Base-by-base conservation (phyloP, 2,329 filamentous ascomycete genomes). In the Chaetomium olivaceum region DNA sequence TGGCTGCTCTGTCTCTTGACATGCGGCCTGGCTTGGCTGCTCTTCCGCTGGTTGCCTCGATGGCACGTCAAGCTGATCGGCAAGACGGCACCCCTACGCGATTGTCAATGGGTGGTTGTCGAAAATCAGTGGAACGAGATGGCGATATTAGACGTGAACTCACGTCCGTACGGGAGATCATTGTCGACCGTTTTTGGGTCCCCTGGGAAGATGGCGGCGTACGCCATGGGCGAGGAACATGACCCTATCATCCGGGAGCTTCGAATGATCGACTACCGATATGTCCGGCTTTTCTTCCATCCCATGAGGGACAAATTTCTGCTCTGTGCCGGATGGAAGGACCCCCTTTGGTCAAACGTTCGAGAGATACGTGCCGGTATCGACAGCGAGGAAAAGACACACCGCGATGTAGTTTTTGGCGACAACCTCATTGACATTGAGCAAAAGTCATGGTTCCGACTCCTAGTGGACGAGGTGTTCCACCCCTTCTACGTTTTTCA, bases 401-500 rank as follows among this genome's bases (percentile, higher is more conserved):
- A 89, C 62, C 87, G 96, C 61, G 91, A 95, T 72, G 85, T 88
- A 51, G 91, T 98, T 5, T 99, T 99, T 77, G 94, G 94, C 46
- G 85, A 84, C 64, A 99, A 99, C 73, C 78, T 92, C 65, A 97
- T 99, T 71, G 91, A 97, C 69, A 96, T 99, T 71, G 88, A 96
- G 73, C 89, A 97, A 74, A 99, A 97, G 79, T 89, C 91, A 1
- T 85, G 90, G 19, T 84, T 87, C 1, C 91, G 96, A 74, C 85
- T 99, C 57, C 83, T 99, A 16, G 83, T 97, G 23, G 94, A 99
- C 72, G 95, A 99, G 81, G 93, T 92, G 23, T 93, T 99, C 73
- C 95, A 99, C 75, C 96, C 95, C 0, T 99, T 99, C 76, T 99
- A 99, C 76, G 90, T 99, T 63, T 99, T 99, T 75, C 95, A 99